These are phyloP conservation scores for Chytriomyces confervae DNA, from an alignment of 192 early-diverging fungal genomes.

Conservation along the genomic window DNA sequence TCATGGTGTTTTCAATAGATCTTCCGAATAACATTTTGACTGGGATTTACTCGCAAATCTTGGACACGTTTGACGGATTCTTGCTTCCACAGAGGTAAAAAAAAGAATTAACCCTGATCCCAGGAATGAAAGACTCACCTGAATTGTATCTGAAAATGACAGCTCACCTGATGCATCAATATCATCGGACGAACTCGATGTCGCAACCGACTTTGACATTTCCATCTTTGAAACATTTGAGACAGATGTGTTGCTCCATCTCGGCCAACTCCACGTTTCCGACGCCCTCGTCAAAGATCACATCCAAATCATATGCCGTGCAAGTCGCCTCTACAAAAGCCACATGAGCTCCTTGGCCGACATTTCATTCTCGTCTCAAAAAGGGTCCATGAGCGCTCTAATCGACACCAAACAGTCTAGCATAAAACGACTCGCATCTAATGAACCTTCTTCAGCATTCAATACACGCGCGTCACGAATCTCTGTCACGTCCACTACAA, in stretches of 20 bases:
- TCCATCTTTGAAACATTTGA: constrained; percentile 68
- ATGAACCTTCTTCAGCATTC: background rate
- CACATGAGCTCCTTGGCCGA: constrained; percentile 30
- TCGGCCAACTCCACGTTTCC: constrained; percentile 70
- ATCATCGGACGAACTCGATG: constrained; percentile 65
- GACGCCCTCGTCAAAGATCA: constrained; percentile 57
- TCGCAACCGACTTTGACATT: constrained; percentile 78
- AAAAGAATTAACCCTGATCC: constrained; percentile 1
- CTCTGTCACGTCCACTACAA: background rate
- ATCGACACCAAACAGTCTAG: background rate
- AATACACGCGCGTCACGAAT: background rate
- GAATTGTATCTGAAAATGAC: background rate
- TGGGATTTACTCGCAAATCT: constrained; percentile 57
- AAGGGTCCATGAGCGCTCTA: background rate
- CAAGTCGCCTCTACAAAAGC: constrained; percentile 21
- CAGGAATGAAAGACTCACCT: constrained; percentile 7
- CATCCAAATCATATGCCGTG: constrained; percentile 22
- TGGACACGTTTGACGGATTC: constrained; percentile 68
- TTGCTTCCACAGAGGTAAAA: constrained; percentile 64
- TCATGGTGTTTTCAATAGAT: constrained; percentile 37
- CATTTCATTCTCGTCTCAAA: background rate
- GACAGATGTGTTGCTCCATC: constrained; percentile 67
- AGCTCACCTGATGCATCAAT: constrained; percentile 57
- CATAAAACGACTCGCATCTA: background rate
- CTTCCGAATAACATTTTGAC: constrained; percentile 58